phyloP scores from a whole-genome alignment of 768 basidiomycete species.

The Hydnum rufescens region DNA sequence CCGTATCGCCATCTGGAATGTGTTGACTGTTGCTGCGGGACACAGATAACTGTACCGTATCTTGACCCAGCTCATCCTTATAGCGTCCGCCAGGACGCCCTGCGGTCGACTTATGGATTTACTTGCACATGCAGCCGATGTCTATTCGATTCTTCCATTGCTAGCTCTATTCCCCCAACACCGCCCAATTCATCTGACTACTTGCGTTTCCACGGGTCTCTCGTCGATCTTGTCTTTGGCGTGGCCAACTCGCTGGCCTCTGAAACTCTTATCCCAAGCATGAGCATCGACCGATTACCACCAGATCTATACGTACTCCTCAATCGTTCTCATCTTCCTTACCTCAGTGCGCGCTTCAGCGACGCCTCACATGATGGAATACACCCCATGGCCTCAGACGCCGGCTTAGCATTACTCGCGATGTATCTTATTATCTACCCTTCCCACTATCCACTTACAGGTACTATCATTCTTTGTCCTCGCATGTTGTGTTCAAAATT shows the following conservation, averaged over 20 bases:
- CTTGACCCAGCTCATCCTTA: conserved; percentile 46
- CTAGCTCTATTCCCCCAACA: not conserved
- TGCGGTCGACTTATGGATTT: conserved; percentile 11
- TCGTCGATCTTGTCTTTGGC: not conserved
- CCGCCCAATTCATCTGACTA: not conserved
- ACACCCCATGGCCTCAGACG: conserved; percentile 30
- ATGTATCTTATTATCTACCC: conserved; percentile 57
- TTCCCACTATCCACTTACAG: conserved; percentile 61
- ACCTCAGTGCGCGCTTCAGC: conserved; percentile 44
- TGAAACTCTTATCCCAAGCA: not conserved
- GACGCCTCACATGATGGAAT: conserved; percentile 46
- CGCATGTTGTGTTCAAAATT: conserved; percentile 9
- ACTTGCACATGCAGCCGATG: conserved; percentile 10
- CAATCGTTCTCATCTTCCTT: conserved; percentile 32
- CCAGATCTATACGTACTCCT: conserved; percentile 24
- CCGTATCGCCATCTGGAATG: not conserved
- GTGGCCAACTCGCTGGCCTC: not conserved
- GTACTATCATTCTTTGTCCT: conserved; percentile 19
- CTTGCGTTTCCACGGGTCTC: not conserved
- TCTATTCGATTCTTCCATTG: conserved; percentile 13
- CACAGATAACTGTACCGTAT: conserved; percentile 54
- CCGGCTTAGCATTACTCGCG: conserved; percentile 39
- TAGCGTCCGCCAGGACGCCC: conserved; percentile 4
- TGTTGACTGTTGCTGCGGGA: too few relatives aligned
- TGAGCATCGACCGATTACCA: conserved; percentile 20